Conservation (phyloP, 495 filamentous ascomycete genomes). For the Xylaria castorea region DNA sequence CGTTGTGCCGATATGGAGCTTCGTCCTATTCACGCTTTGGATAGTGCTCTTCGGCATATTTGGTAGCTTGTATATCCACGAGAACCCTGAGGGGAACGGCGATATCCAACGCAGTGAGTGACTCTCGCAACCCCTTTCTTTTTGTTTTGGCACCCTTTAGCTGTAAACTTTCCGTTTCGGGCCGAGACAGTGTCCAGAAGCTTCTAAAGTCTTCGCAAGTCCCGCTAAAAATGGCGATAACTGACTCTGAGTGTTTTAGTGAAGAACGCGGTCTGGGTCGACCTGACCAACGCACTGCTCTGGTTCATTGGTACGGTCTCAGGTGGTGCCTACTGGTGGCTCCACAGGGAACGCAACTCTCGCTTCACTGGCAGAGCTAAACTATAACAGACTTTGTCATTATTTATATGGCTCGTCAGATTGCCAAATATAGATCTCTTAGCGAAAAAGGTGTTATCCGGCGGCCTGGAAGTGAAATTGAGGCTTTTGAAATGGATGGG, state of each 20-base stretch:
- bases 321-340: constrained; percentile 51
- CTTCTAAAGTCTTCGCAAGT: background rate
- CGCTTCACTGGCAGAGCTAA: constrained; percentile 56
- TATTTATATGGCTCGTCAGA: background rate
- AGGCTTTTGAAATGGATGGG: background rate
- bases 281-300: constrained; percentile 72
- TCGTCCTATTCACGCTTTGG: constrained; percentile 76
- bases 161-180: background rate
- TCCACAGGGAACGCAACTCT: constrained; percentile 47
- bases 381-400: background rate
- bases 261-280: constrained; percentile 88
- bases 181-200: background rate
- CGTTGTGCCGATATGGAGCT: constrained; percentile 70
- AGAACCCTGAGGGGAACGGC: constrained; percentile 63
- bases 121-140: background rate
- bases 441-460: background rate
- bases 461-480: background rate
- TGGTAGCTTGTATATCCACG: constrained; percentile 75
- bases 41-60: constrained; percentile 82
- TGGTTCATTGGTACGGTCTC: constrained; percentile 67
- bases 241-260: constrained; percentile 39
- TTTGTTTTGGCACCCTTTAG: background rate
- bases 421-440: background rate
- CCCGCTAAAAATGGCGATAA: background rate
- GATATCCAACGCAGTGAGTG: constrained; percentile 61